Evolutionary conservation across 192 early-diverging fungal species (phyloP).

Genomic region (Gaertneriomyces sp.): DNA sequence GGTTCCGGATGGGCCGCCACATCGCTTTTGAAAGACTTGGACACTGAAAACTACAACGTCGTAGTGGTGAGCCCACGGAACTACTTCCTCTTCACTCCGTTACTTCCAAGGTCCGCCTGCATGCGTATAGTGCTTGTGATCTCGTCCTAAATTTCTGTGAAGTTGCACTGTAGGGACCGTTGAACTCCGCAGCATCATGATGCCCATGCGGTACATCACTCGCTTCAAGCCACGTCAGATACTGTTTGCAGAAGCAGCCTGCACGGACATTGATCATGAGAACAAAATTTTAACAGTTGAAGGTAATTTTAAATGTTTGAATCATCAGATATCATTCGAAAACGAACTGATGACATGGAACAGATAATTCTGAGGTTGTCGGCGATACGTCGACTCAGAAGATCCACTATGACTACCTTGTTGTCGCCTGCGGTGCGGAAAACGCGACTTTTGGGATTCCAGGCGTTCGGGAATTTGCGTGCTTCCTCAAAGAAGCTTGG

Average conservation of each 20-base stretch:
- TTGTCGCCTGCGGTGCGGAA: slow-evolving; percentile 72
- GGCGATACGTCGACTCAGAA: slow-evolving; percentile 52
- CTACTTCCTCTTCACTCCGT: slow-evolving; percentile 76
- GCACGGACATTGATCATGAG: slow-evolving; percentile 81
- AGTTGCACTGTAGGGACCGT: slow-evolving; percentile 85
- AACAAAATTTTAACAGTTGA: slow-evolving; percentile 75
- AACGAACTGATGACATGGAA: slow-evolving; percentile 8
- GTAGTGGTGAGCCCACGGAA: slow-evolving; percentile 55
- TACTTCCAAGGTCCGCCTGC: slow-evolving; percentile 39
- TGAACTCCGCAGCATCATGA: slow-evolving; percentile 80
- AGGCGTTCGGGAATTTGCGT: slow-evolving; percentile 70
- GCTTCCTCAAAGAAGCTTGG: slow-evolving; percentile 70
- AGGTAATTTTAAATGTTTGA: slow-evolving; percentile 41
- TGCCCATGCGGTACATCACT: slow-evolving; percentile 81
- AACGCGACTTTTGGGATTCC: slow-evolving; percentile 79
- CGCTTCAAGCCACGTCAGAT: slow-evolving; percentile 82
- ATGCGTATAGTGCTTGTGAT: not conserved
- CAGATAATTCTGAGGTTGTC: slow-evolving; percentile 70
- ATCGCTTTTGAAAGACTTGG: slow-evolving; percentile 67
- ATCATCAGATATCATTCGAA: not conserved
- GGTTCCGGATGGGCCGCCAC: slow-evolving; percentile 49
- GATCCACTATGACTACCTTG: slow-evolving; percentile 72
- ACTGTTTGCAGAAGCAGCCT: slow-evolving; percentile 85
- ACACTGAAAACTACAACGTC: slow-evolving; percentile 78
- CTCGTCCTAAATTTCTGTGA: slow-evolving; percentile 63